Conservation (phyloP, 2,329 filamentous ascomycete species). For the Aspergillus fischeri region DNA sequence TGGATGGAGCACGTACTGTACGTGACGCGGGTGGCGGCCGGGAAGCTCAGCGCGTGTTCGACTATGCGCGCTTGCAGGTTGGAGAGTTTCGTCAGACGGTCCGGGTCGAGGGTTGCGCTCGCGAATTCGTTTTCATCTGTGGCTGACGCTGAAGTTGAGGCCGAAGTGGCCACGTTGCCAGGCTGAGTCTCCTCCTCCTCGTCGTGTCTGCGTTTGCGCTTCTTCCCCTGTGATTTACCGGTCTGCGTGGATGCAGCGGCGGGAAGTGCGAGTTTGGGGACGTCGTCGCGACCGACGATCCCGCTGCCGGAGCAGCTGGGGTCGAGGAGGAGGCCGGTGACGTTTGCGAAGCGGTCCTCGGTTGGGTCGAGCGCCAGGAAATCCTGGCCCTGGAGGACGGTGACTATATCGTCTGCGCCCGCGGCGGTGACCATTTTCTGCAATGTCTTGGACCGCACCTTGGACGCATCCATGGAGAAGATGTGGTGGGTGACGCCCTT, state of each 20-base stretch:
- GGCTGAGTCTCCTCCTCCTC: constrained; percentile 10
- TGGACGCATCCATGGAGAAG: constrained; percentile 39
- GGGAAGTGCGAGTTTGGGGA: constrained; percentile 63
- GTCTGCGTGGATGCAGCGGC: constrained; percentile 13
- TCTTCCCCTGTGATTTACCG: constrained; percentile 30
- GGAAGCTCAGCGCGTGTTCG: constrained; percentile 79
- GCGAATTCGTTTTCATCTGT: constrained; percentile 36
- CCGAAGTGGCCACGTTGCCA: constrained; percentile 2
- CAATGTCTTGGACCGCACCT: constrained; percentile 64
- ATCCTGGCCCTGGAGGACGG: constrained; percentile 70
- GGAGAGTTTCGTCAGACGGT: constrained; percentile 68
- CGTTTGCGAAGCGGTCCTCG: constrained; percentile 58
- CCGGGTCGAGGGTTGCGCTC: constrained; percentile 46
- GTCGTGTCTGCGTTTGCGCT: constrained; percentile 38
- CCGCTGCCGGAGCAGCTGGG: constrained; percentile 95
- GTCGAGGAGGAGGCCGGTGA: constrained; percentile 80
- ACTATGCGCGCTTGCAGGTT: constrained; percentile 79
- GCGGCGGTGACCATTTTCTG: constrained; percentile 80
- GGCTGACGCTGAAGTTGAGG: constrained; percentile 14
- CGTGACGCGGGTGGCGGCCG: constrained; percentile 68
- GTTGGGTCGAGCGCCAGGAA: constrained; percentile 72
- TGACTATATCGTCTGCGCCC: constrained; percentile 63
- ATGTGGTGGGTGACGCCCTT: constrained; percentile 45
- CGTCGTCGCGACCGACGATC: constrained; percentile 82
- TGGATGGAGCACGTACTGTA: constrained; percentile 95